Percentiles rank a stretch among this genome's conserved stretches.
Conservation (phyloP, 495 filamentous ascomycete genomes). For the Penicillium atrosanguineum region DNA sequence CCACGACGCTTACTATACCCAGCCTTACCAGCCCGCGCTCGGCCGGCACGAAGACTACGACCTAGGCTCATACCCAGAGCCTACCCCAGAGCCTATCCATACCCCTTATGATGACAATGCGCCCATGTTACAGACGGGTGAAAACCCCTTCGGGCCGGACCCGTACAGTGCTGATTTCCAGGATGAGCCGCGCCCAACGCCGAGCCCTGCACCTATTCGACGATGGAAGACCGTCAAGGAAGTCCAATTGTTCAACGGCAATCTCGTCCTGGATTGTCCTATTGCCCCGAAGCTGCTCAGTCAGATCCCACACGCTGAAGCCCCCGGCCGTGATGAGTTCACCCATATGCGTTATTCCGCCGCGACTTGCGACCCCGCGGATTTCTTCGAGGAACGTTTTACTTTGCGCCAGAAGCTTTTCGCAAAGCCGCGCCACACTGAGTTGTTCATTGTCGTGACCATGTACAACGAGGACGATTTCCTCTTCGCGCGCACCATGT, state of each 20-base stretch:
- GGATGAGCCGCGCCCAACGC: conserved; percentile 48
- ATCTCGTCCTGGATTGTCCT: conserved; percentile 95
- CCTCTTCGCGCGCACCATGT: conserved; percentile 93
- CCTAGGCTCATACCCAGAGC: conserved; percentile 48
- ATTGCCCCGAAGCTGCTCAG: conserved; percentile 86
- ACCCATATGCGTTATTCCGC: conserved; percentile 99
- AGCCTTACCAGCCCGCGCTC: conserved; percentile 66
- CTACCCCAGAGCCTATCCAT: conserved; percentile 44
- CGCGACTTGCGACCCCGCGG: conserved; percentile 88
- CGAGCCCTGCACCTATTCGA: conserved; percentile 68
- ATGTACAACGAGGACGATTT: conserved; percentile 99
- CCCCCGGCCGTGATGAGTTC: conserved; percentile 89
- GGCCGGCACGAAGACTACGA: conserved; percentile 58
- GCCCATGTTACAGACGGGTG: conserved; percentile 56
- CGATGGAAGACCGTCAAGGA: conserved; percentile 99
- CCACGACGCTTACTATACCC: conserved; percentile 82
- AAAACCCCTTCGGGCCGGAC: conserved; percentile 58
- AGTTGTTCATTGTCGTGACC: conserved; percentile 96
- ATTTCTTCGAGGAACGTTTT: conserved; percentile 86
- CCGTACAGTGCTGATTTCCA: conserved; percentile 45
- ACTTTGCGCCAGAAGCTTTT: conserved; percentile 93
- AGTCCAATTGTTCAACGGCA: conserved; percentile 93
- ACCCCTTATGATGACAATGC: conserved; percentile 57
- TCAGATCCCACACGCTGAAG: conserved; percentile 75
- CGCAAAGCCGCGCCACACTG: conserved; percentile 87